Evolutionary conservation across 2,329 filamentous ascomycete genomes (phyloP).

Genomic region (Tolypocladium tundrense): DNA sequence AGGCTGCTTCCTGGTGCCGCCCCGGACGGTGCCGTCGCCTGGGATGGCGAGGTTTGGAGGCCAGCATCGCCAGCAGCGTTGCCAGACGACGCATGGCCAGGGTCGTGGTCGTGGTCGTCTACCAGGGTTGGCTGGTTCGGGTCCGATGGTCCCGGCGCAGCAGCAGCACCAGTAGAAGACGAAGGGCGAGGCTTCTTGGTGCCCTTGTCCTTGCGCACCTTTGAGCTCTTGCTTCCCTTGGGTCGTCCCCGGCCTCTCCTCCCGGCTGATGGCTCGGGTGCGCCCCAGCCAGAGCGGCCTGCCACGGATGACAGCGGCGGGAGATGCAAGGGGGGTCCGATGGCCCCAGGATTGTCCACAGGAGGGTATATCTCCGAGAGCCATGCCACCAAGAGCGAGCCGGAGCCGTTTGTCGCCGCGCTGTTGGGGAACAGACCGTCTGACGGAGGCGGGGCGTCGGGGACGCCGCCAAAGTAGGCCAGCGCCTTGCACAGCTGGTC

Average conservation of each 20-base stretch:
- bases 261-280: conserved; percentile 3
- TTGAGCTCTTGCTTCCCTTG: conserved; percentile 38
- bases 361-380: conserved; percentile 52
- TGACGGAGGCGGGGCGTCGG: conserved; percentile 42
- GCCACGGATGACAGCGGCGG: conserved; percentile 1
- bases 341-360: conserved; percentile 10
- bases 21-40: not conserved
- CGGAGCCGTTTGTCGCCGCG: conserved; percentile 44
- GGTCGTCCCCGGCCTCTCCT: conserved; percentile 43
- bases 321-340: not conserved
- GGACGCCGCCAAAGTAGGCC: conserved; percentile 53
- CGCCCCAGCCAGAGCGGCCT: not conserved
- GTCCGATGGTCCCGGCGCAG: conserved; percentile 1
- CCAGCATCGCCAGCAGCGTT: not conserved
- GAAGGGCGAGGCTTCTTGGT: conserved; percentile 29
- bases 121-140: not conserved
- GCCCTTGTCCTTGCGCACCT: conserved; percentile 36
- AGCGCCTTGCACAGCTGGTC: conserved; percentile 53
- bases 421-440: conserved; percentile 45
- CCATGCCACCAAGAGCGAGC: conserved; percentile 50
- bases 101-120: not conserved
- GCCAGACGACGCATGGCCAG: not conserved
- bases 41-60: not conserved
- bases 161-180: not conserved
- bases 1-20: not conserved